Evolutionary conservation across 1,284 basidiomycete genomes (phyloP).

Genomic region (Termitomyces sp.): DNA sequence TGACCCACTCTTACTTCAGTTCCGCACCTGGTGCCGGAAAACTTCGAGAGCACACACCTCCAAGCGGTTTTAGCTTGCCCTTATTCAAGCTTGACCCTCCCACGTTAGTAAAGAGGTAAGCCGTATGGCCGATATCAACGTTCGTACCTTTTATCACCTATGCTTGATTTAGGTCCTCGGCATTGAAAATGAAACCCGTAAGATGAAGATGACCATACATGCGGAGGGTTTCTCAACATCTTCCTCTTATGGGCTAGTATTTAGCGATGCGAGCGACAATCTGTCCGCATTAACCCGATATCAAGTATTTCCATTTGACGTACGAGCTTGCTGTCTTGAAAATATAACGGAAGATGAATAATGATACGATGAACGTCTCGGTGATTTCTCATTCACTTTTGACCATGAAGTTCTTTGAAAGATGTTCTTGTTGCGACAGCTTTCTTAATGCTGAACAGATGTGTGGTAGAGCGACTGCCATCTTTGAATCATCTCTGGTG

Average conservation of each 20-base stretch:
- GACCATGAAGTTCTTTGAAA: not conserved
- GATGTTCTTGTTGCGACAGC: not conserved
- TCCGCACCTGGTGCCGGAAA: not conserved
- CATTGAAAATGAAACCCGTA: not conserved
- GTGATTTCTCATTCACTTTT: not conserved
- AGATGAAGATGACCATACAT: not conserved
- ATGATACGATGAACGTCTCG: not conserved
- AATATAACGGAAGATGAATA: not conserved
- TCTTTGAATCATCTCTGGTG: not conserved
- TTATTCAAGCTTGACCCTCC: not conserved
- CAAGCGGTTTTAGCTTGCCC: not conserved
- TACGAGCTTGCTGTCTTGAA: not conserved
- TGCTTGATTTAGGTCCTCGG: not conserved
- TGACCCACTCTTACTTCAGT: not conserved
- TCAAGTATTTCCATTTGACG: not conserved
- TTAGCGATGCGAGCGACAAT: not conserved
- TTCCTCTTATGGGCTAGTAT: not conserved
- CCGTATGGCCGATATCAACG: not conserved
- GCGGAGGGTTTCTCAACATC: not conserved
- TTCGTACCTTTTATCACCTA: not conserved
- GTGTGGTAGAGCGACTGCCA: not conserved
- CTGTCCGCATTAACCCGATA: not conserved
- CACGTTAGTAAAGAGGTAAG: not conserved
- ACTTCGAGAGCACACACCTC: not conserved
- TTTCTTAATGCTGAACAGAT: not conserved